Evolutionary conservation across 2,329 filamentous ascomycete species (phyloP).

Genomic region (Phialemoniopsis sp.): DNA sequence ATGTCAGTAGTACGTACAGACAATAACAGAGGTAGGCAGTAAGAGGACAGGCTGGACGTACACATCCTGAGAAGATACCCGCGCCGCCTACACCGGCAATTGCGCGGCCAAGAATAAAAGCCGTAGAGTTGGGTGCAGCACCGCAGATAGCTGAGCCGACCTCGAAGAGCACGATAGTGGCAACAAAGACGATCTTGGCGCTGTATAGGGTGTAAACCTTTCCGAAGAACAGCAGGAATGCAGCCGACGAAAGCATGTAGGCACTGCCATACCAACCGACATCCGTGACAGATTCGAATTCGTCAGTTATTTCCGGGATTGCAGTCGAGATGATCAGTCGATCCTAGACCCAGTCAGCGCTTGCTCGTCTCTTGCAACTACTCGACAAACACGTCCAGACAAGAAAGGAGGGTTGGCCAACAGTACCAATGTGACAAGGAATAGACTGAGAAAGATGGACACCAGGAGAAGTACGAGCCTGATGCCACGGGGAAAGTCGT

Average conservation of each 20-base stretch:
- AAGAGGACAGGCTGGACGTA: slow-evolving; percentile 20
- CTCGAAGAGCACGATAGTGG: slow-evolving; percentile 27
- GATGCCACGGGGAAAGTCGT: slow-evolving; percentile 23
- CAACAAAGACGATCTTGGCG: slow-evolving; percentile 24
- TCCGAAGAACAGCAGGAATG: slow-evolving; percentile 31
- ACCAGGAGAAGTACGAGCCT: slow-evolving; percentile 23
- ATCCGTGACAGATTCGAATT: slow-evolving; percentile 10
- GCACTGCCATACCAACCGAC: slow-evolving; percentile 14
- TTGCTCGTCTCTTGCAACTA: too few species aligned
- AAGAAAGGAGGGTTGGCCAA: background rate
- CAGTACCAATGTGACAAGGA: slow-evolving; percentile 27
- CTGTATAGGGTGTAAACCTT: slow-evolving; percentile 33
- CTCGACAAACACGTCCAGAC: too few species aligned
- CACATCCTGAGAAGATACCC: slow-evolving; percentile 30
- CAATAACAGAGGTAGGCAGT: slow-evolving; percentile 2
- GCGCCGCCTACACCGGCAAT: slow-evolving; percentile 31
- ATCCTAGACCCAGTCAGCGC: slow-evolving; percentile 17
- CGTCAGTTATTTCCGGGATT: slow-evolving; percentile 20
- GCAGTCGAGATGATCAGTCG: slow-evolving; percentile 30
- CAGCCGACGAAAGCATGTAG: slow-evolving; percentile 11
- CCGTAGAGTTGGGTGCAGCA: slow-evolving; percentile 29
- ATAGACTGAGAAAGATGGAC: slow-evolving; percentile 29
- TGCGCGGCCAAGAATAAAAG: slow-evolving; percentile 34
- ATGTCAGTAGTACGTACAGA: too few species aligned
- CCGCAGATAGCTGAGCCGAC: slow-evolving; percentile 33